Evolutionary conservation across 2,329 filamentous ascomycete genomes (phyloP), one percentile per base, ranked within the genome.

Genomic region (Lachnellula hyalina): DNA sequence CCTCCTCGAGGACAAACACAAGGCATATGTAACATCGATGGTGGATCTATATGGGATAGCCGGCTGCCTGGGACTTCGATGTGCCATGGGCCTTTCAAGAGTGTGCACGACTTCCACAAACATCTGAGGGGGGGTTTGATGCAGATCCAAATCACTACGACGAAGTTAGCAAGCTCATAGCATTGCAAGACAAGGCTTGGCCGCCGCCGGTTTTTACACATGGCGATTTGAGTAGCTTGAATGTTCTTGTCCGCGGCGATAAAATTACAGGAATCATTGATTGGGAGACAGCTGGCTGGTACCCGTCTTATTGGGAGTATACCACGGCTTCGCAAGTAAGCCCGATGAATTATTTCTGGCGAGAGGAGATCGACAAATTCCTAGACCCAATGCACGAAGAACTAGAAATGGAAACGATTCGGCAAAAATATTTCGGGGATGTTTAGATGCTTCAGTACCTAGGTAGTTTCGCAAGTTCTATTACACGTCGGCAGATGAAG

Each of bases 161-260:
- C 9, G 61, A 56, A 8, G 35, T 54, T 6, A 59, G 52, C 38
- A 38, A 53, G 34, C 50, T 63, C 4, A 60, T 63, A 47, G 57
- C 50, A 36, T 55, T 53, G 44, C 60, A 63, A 5, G 51, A 58
- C 23, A 17, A 32, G 0, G 19, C 41, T 41, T 63, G 49, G 53
- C 49, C 53, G 7, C 35, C 25, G 21, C 42, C 51, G 12, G 57
- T 64, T 9, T 57, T 62, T 67, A 73, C 58, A 1, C 78, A 82
- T 66, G 73, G 73, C 3, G 79, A 83, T 62, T 67, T 83, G 11
- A 69, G 68, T 9, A 71, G 70, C 3, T 59, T 73, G 3, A 80
- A 79, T 52, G 76, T 80, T 32, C 55, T 79, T 3, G 66, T 72
- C 2, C 57, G 65, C 2, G 72, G 69, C 2, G 72, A 71, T 15